Evolutionary conservation across 1,139 yeast species (phyloP).

Genomic region (Eremothecium cymbalariae): DNA sequence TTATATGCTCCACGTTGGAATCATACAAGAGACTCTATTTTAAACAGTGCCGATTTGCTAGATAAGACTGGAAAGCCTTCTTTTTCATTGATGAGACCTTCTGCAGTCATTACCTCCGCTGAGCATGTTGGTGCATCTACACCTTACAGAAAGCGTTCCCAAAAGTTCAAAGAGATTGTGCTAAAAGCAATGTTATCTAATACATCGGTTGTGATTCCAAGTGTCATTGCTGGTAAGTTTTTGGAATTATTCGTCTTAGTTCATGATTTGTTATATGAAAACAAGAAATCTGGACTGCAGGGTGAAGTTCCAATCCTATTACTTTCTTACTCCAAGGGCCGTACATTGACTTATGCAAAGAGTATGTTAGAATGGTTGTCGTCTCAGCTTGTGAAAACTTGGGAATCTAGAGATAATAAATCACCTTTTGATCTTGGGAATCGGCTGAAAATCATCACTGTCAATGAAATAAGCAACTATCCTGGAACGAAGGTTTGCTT

Average conservation of each 20-base stretch:
- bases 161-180: conserved; percentile 58
- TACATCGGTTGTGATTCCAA: conserved; percentile 79
- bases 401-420: conserved; percentile 60
- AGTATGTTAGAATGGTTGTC: conserved; percentile 96
- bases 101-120: conserved; percentile 73
- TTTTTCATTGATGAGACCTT: conserved; percentile 67
- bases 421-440: conserved; percentile 60
- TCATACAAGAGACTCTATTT: conserved; percentile 79
- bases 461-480: conserved; percentile 47
- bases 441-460: conserved; percentile 50
- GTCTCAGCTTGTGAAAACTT: conserved; percentile 63
- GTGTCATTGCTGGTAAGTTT: conserved; percentile 74
- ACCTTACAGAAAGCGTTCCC: conserved; percentile 58
- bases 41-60: conserved; percentile 71
- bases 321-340: conserved; percentile 70
- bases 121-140: conserved; percentile 49
- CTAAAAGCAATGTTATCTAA: conserved; percentile 42
- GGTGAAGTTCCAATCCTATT: conserved; percentile 58
- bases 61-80: conserved; percentile 46
- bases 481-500: conserved; percentile 77
- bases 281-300: conserved; percentile 17
- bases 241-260: conserved; percentile 69
- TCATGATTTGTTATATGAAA: conserved; percentile 40
- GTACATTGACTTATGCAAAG: conserved; percentile 73
- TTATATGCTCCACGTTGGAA: conserved; percentile 93